Evolutionary conservation across 306 rosid species (phyloP).

Genomic region (Trifolium dubium): DNA sequence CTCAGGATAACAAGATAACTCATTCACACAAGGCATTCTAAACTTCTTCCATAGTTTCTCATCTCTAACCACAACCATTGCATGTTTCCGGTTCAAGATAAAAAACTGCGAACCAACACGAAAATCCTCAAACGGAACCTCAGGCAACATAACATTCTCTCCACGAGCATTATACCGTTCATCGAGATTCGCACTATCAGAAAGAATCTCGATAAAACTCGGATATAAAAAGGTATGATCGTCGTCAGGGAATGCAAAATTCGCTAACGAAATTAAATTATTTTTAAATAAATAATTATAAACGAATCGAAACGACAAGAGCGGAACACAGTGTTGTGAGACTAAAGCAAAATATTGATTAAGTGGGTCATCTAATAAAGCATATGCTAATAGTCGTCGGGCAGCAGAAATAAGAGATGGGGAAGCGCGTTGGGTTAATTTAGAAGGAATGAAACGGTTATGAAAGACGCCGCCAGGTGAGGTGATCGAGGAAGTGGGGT

Average conservation of each 20-base stretch:
- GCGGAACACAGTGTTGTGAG: constrained; percentile 67
- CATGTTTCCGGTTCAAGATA: constrained; percentile 51
- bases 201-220: constrained; percentile 67
- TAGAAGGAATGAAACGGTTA: constrained; percentile 54
- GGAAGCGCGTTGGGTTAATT: constrained; percentile 54
- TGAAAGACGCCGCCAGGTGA: constrained; percentile 59
- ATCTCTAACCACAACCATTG: constrained; percentile 52
- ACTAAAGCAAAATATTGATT: constrained; percentile 60
- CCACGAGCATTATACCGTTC: constrained; percentile 62
- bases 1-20: constrained; percentile 64
- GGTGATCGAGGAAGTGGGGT: constrained; percentile 48
- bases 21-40: constrained; percentile 54
- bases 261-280: neutral
- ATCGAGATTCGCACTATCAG: constrained; percentile 55
- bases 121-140: constrained; percentile 54
- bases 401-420: constrained; percentile 63
- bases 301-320: constrained; percentile 55
- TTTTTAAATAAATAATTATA: constrained; percentile 46
- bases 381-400: constrained; percentile 61
- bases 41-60: constrained; percentile 59
- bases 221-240: neutral
- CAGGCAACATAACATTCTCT: constrained; percentile 55
- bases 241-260: neutral
- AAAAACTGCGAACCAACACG: constrained; percentile 73
- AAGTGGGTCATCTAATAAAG: constrained; percentile 57